Evolutionary conservation across 2,329 filamentous ascomycete species (phyloP).

Genomic region (Escovopsis weberi): DNA sequence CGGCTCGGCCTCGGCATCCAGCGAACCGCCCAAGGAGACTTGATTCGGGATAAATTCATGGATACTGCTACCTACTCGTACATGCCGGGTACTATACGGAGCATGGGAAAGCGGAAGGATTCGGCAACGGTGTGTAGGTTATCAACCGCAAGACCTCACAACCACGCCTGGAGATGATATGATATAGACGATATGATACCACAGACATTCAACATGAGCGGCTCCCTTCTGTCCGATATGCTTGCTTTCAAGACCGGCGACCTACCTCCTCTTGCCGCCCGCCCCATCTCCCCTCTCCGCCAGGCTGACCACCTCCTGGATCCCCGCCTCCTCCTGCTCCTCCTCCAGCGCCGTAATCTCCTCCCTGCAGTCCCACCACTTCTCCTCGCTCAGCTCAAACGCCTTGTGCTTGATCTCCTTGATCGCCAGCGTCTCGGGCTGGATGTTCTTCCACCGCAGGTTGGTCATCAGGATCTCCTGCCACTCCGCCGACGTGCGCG

Average conservation of each 20-base stretch:
- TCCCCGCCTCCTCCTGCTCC: constrained; percentile 89
- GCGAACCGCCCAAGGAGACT: constrained; percentile 20
- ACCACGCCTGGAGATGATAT: too few species aligned
- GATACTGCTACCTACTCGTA: too few species aligned
- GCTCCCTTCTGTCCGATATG: too few species aligned
- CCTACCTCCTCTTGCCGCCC: constrained; percentile 19
- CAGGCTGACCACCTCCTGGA: constrained; percentile 84
- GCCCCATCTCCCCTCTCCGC: constrained; percentile 51
- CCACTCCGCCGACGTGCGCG: constrained; percentile 76
- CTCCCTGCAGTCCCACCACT: constrained; percentile 97
- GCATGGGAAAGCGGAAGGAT: too few species aligned
- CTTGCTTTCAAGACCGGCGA: neutral
- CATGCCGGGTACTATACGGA: too few species aligned
- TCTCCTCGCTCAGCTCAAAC: constrained; percentile 83
- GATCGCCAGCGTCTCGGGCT: constrained; percentile 53
- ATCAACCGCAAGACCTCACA: too few species aligned
- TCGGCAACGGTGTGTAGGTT: too few species aligned
- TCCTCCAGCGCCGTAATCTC: constrained; percentile 86
- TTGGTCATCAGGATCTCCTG: constrained; percentile 72
- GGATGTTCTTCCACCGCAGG: constrained; percentile 51
- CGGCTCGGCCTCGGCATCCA: constrained; percentile 10
- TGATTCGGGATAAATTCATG: constrained; percentile 4
- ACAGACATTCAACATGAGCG: too few species aligned
- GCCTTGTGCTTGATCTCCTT: constrained; percentile 91
- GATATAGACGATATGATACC: too few species aligned